Evolutionary conservation across 371 early-diverging fungal species (phyloP), one percentile per base, ranked within the genome.

Genomic region (Quaeritorhiza haematococci): DNA sequence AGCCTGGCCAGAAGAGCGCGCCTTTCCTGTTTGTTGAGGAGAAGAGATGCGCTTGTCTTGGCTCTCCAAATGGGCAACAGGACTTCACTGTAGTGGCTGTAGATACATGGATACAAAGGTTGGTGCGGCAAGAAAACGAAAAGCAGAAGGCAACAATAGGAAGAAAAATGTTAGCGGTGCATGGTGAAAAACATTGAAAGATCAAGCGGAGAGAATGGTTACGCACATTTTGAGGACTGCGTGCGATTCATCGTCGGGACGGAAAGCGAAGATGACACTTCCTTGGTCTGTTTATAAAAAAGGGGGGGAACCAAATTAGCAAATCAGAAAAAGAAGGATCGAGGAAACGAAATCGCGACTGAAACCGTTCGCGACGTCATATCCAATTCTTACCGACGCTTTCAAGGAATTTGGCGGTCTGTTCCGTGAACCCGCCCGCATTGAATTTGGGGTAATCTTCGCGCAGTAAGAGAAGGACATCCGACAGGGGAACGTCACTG

Each of bases 11-110:
- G 44, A 23, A 75, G 58, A 19, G 62, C 57, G n/a, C 49, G 49
- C 19, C 75, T 49, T 54, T 89, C 91, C 51, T 76, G 75, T 64
- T 89, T 90, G 68, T 85, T 84, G 33, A 92, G 57, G 61, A 90
- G 66, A 49, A 90, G 69, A 42, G 87, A 88, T 27, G 81, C 72
- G 8, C 85, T 84, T 33, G 83, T 79, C 19, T 74, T 72, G 5
- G 89, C 89, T 53, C 85, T 75, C 88, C 89, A 90, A 3, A 88
- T 74, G 3, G 92, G 90, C 47, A 90, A n/a, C n/a, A n/a, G n/a
- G n/a, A n/a, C n/a, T n/a, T n/a, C n/a, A n/a, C n/a, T n/a, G n/a
- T n/a, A n/a, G n/a, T n/a, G n/a, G n/a, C n/a, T n/a, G n/a, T n/a
- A n/a, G n/a, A n/a, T n/a, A n/a, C n/a, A n/a, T n/a, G n/a, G n/a